Base-by-base conservation (phyloP, 805 yeast genomes). In the Metschnikowia orientalis region DNA sequence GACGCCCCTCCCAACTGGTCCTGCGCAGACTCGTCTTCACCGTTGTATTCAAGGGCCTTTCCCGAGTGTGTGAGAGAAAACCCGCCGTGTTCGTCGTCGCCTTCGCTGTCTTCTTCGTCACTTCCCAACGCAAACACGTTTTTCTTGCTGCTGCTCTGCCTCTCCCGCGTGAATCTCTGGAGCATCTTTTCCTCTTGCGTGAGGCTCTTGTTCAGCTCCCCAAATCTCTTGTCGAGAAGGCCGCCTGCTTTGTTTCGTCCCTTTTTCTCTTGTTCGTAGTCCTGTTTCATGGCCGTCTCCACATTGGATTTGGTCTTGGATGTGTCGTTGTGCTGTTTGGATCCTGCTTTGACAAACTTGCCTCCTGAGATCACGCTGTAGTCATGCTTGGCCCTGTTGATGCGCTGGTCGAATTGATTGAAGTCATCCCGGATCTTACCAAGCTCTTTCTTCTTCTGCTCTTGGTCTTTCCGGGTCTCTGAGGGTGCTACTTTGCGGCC, bases 131-230 rank as follows among this genome's bases (percentile, higher is more conserved):
- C 54, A 40, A 62, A 66, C 13, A 51, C 56, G 18, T 78, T 74
- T 25, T 69, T 63, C 14, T 72, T 63, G n/a, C 75, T 63, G 38
- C 73, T 72, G 11, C 71, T 50, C 56, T 87, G 94, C 54, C 84
- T 73, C 63, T 90, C 97, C 36, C 81, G 77, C 4, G 96, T 85
- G 65, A 87, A 92, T 64, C 98, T 79, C 53, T 83, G 95, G 61
- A 92, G 73, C 95, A 88, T 88, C 57, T 83, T 86, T 47, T 92
- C 96, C 58, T 92, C 97, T 8, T 79, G 79, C n/a, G 81, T 74
- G 67, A 92, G 51, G 29, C 67, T 57, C 29, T 49, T 46, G 57
- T 86, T 81, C 43, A 75, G 73, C 53, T 92, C 98, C 55, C 98
- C 99, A 57, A 92, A 90, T 61, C 96, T 77, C 45, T 88, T 73